phyloP scores from a whole-genome alignment of 2,329 filamentous ascomycete species.

The Tolypocladium ovalisporum region DNA sequence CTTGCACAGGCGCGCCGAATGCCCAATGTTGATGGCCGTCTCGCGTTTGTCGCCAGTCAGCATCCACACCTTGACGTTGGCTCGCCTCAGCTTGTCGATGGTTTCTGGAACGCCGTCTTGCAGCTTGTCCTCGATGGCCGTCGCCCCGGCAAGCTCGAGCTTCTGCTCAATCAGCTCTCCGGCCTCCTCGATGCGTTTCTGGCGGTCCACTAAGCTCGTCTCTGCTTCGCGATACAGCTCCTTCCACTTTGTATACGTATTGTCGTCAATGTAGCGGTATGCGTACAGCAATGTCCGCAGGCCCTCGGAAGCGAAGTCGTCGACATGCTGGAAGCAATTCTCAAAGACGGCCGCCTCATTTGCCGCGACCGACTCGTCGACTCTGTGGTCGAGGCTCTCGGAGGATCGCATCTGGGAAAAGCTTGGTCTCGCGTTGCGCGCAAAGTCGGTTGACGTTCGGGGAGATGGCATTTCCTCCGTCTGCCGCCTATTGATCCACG shows the following conservation, averaged over 20 bases:
- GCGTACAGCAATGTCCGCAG: conserved; percentile 73
- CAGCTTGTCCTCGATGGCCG: conserved; percentile 82
- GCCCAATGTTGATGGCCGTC: conserved; percentile 78
- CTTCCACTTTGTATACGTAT: conserved; percentile 67
- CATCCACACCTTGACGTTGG: conserved; percentile 90
- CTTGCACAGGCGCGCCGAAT: conserved; percentile 58
- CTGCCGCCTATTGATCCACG: conserved; percentile 9
- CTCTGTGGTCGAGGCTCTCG: conserved; percentile 31
- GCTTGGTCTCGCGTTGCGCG: conserved; percentile 13
- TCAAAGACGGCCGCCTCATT: conserved; percentile 59
- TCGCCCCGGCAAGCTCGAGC: conserved; percentile 70
- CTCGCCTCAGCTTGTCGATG: conserved; percentile 71
- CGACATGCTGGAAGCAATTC: conserved; percentile 75
- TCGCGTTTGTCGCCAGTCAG: conserved; percentile 80
- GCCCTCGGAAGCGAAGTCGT: conserved; percentile 80
- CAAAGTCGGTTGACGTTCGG: conserved; percentile 14
- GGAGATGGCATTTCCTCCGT: conserved; percentile 12
- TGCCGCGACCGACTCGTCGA: conserved; percentile 27
- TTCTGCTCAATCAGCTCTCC: conserved; percentile 69
- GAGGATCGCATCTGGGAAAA: conserved; percentile 10
- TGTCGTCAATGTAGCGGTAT: conserved; percentile 61
- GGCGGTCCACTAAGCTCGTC: conserved; percentile 66
- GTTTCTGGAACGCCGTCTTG: conserved; percentile 77
- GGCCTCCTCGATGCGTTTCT: conserved; percentile 65
- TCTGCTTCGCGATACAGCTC: conserved; percentile 63